These are phyloP conservation scores for Cyphellophora europaea DNA, from an alignment of 2,329 filamentous ascomycete species.

Conservation along the genomic window DNA sequence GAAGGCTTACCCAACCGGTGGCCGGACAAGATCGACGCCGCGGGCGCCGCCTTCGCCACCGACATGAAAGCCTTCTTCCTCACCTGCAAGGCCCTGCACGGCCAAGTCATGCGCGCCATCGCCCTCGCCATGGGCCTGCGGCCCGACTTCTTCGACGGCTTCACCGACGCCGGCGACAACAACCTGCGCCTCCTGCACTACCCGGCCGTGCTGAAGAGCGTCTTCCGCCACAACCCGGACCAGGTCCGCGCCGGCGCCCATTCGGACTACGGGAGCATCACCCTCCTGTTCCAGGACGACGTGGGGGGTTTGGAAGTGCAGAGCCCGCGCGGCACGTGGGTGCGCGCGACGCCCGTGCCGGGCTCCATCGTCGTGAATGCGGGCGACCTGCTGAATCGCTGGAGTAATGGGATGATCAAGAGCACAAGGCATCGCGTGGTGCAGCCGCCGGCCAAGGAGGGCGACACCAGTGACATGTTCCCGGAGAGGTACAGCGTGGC, in stretches of 20 bases:
- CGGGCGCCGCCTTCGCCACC: constrained; percentile 54
- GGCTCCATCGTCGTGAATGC: constrained; percentile 83
- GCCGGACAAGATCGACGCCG: constrained; percentile 48
- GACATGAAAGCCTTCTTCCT: constrained; percentile 67
- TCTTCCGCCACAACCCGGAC: constrained; percentile 57
- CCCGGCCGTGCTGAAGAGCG: constrained; percentile 54
- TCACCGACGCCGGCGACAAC: constrained; percentile 61
- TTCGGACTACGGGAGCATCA: constrained; percentile 52
- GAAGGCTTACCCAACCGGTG: constrained; percentile 65
- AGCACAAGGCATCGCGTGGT: constrained; percentile 86
- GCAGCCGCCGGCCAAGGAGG: constrained; percentile 56
- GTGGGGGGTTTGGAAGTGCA: constrained; percentile 52
- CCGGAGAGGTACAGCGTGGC: constrained; percentile 74
- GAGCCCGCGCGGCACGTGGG: constrained; percentile 66
- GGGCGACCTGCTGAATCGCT: constrained; percentile 73
- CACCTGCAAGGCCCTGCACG: constrained; percentile 65
- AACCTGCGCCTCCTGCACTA: constrained; percentile 69
- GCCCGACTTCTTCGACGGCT: constrained; percentile 62
- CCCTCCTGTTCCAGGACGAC: constrained; percentile 46
- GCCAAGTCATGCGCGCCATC: constrained; percentile 73
- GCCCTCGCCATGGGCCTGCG: constrained; percentile 66
- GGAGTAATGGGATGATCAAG: constrained; percentile 87
- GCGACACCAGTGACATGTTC: constrained; percentile 45
- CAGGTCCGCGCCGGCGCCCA: constrained; percentile 69
- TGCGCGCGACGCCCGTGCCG: constrained; percentile 73